Evolutionary conservation across 257 asterid genomes (phyloP).

Genomic region (Fraxinus americana): DNA sequence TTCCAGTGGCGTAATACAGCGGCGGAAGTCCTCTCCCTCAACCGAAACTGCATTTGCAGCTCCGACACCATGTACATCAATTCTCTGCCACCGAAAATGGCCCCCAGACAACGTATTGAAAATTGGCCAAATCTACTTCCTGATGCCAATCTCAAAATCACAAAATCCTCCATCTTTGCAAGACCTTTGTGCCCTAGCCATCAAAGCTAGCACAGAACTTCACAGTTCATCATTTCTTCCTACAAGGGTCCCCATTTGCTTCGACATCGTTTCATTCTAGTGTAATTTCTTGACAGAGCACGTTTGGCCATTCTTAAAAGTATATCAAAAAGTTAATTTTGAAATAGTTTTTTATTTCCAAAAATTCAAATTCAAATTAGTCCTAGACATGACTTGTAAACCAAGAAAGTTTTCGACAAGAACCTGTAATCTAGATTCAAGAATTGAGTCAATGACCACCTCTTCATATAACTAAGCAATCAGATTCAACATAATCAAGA

Average conservation of each 20-base stretch:
- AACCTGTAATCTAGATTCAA: no score
- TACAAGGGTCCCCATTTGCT: neutral
- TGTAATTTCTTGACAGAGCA: neutral
- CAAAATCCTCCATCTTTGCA: constrained; percentile 36
- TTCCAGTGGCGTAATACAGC: constrained; percentile 42
- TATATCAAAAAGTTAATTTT: no score
- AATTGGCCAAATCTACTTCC: constrained; percentile 40
- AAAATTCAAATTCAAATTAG: no score
- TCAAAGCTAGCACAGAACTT: constrained; percentile 43
- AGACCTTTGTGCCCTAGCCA: constrained; percentile 45
- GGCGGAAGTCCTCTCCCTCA: constrained; percentile 41
- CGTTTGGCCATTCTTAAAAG: neutral
- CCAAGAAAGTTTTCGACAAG: no score
- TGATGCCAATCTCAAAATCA: constrained; percentile 45
- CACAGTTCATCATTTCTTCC: neutral
- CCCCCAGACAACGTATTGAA: constrained; percentile 35
- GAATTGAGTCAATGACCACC: no score
- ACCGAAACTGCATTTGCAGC: constrained; percentile 52
- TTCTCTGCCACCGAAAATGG: constrained; percentile 36
- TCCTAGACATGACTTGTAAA: no score
- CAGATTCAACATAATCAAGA: no score
- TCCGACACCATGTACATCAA: constrained; percentile 48
- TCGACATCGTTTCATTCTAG: neutral
- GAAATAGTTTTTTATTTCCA: neutral
- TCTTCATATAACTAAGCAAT: no score